These are phyloP conservation scores for Berberis vulgaris DNA, from an alignment of 164 flowering plant species.

Conservation along the genomic window DNA sequence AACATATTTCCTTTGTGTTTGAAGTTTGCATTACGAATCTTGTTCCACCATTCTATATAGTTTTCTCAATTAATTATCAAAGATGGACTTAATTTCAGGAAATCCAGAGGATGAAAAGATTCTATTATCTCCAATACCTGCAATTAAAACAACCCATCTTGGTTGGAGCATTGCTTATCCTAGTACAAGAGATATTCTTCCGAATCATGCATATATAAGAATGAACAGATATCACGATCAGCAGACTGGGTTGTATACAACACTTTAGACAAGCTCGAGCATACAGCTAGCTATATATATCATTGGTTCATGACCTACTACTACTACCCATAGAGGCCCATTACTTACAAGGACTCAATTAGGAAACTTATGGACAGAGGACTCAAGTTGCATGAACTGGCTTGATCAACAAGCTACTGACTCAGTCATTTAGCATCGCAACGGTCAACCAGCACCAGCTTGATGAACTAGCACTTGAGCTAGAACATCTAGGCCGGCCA, in stretches of 20 bases:
- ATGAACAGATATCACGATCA: slow-evolving; percentile 4
- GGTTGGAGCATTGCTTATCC: slow-evolving; percentile 15
- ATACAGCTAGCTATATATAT: slow-evolving; percentile 6
- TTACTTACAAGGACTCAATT: slow-evolving; percentile 14
- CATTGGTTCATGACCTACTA: slow-evolving; percentile 12
- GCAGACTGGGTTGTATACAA: slow-evolving; percentile 29
- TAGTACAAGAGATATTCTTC: slow-evolving; percentile 7
- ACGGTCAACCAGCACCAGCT: slow-evolving; percentile 10
- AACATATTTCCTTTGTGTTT: too few species aligned
- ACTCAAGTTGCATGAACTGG: slow-evolving; percentile 18
- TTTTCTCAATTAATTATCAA: not conserved
- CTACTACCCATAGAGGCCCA: slow-evolving; percentile 31
- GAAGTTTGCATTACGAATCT: not conserved
- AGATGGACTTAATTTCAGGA: slow-evolving; percentile 11
- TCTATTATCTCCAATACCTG: slow-evolving; percentile 18
- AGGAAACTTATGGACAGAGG: slow-evolving; percentile 15
- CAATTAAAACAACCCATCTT: slow-evolving; percentile 11
- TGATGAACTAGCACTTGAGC: slow-evolving; percentile 22
- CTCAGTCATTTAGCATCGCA: slow-evolving; percentile 23
- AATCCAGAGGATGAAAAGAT: slow-evolving; percentile 7
- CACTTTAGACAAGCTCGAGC: slow-evolving; percentile 27
- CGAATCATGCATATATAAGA: not conserved
- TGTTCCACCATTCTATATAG: not conserved
- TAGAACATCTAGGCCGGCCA: slow-evolving; percentile 18
- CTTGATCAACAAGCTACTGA: slow-evolving; percentile 19